Percentiles rank a stretch among this genome's conserved stretches.
Evolutionary conservation across 2,329 filamentous ascomycete genomes (phyloP).

Genomic region (Diplodia scrobiculata): DNA sequence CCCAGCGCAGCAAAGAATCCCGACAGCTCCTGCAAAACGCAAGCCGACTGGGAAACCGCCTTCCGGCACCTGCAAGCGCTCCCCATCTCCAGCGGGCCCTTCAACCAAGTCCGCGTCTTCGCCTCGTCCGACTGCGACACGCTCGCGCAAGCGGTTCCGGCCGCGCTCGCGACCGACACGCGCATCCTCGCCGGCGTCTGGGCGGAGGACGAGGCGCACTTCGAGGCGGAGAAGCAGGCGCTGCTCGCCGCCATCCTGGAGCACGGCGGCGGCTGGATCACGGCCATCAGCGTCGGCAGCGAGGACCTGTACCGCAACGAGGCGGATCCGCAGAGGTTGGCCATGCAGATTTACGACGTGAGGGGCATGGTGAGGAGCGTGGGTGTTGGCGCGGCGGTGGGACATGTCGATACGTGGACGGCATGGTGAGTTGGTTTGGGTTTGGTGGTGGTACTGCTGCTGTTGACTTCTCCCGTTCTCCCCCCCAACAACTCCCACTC

Average conservation of each 20-base stretch:
- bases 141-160: constrained; percentile 37
- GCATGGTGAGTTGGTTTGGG: constrained; percentile 38
- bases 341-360: constrained; percentile 38
- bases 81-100: constrained; percentile 33
- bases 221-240: constrained; percentile 42
- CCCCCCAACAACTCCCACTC: constrained; percentile 38
- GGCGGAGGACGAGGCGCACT: constrained; percentile 37
- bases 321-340: constrained; percentile 23
- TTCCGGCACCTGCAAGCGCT: constrained; percentile 36
- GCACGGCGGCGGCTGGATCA: constrained; percentile 42
- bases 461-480: constrained; percentile 31
- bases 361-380: constrained; percentile 32
- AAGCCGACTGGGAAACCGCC: constrained; percentile 37
- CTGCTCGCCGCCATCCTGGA: constrained; percentile 39
- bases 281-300: constrained; percentile 44
- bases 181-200: constrained; percentile 45
- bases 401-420: constrained; percentile 46
- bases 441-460: too few species aligned
- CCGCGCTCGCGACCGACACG: constrained; percentile 41
- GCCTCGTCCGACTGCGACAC: constrained; percentile 37
- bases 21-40: constrained; percentile 36
- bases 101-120: constrained; percentile 36
- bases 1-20: constrained; percentile 34
- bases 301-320: constrained; percentile 63
- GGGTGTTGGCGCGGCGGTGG: constrained; percentile 32